A percentile compares a stretch with the other conserved stretches of the same genome.
Conservation (phyloP, 2,329 filamentous ascomycete species). For the Bipolaris victoriae region DNA sequence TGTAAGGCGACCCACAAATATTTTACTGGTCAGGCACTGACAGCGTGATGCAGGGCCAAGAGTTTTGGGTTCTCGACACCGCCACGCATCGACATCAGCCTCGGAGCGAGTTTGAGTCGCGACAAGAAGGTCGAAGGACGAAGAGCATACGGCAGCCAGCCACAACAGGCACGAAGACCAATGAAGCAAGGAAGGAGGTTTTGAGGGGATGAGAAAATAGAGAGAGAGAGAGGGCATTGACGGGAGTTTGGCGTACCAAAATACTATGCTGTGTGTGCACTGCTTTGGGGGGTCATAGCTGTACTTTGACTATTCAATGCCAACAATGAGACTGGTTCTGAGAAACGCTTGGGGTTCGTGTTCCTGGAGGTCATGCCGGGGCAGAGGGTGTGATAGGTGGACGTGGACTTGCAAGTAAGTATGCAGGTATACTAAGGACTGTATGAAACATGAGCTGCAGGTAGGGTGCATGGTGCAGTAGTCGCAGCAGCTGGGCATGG, state of each 20-base stretch:
- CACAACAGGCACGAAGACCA: conserved; percentile 61
- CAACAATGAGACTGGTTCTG: neutral
- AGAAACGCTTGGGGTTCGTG: neutral
- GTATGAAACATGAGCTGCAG: neutral
- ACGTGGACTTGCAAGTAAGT: neutral
- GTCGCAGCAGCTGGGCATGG: neutral
- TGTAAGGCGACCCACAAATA: conserved; percentile 45
- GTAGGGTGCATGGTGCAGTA: neutral
- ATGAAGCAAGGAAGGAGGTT: conserved; percentile 55
- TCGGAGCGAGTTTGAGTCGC: conserved; percentile 76
- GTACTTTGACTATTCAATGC: conserved; percentile 4
- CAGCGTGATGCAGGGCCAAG: conserved; percentile 60
- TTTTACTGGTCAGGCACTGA: neutral
- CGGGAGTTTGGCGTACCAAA: conserved; percentile 24
- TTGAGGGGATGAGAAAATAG: conserved; percentile 5
- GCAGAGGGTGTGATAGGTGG: neutral
- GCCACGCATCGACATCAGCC: conserved; percentile 77
- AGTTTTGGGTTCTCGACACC: conserved; percentile 80
- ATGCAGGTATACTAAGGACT: neutral
- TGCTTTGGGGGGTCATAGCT: conserved; percentile 3
- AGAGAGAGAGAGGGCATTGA: conserved; percentile 14
- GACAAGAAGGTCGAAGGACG: conserved; percentile 70
- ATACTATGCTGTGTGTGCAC: conserved; percentile 1
- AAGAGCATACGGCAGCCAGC: conserved; percentile 79
- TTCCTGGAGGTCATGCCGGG: neutral